A percentile compares a stretch with the other conserved stretches of the same genome.
Conservation (phyloP, 2,329 filamentous ascomycete genomes). For the Colletotrichum musae region DNA sequence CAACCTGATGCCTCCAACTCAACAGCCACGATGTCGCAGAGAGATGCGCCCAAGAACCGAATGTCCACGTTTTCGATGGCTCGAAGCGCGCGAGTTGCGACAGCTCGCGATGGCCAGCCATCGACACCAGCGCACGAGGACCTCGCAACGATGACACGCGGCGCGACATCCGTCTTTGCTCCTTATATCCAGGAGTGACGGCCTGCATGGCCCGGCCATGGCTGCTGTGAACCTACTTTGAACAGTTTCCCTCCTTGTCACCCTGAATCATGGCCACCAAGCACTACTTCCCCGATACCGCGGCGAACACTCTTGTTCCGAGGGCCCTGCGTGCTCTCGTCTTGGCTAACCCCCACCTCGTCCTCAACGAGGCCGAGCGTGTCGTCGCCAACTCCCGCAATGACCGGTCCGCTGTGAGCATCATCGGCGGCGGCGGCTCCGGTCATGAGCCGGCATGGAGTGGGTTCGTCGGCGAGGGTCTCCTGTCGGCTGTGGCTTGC, state of each 20-base stretch:
- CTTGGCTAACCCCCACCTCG: conserved; percentile 50
- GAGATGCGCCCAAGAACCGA: neutral
- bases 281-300: conserved; percentile 42
- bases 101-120: neutral
- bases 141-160: conserved; percentile 19
- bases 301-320: conserved; percentile 46
- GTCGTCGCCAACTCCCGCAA: conserved; percentile 57
- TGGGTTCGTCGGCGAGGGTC: conserved; percentile 78
- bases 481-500: conserved; percentile 78
- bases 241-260: neutral
- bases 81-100: conserved; percentile 18
- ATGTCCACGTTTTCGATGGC: neutral
- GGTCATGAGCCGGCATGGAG: conserved; percentile 83
- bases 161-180: neutral
- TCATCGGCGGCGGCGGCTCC: conserved; percentile 79
- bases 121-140: conserved; percentile 3
- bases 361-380: conserved; percentile 58
- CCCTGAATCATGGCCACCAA: conserved; percentile 38
- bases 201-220: neutral
- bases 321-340: conserved; percentile 45
- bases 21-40: neutral
- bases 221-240: no score
- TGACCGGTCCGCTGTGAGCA: conserved; percentile 43
- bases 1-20: neutral
- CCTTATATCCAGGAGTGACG: conserved; percentile 22